Conservation (phyloP, 352 stramenopile genomes). For the Phytophthora meadii region DNA sequence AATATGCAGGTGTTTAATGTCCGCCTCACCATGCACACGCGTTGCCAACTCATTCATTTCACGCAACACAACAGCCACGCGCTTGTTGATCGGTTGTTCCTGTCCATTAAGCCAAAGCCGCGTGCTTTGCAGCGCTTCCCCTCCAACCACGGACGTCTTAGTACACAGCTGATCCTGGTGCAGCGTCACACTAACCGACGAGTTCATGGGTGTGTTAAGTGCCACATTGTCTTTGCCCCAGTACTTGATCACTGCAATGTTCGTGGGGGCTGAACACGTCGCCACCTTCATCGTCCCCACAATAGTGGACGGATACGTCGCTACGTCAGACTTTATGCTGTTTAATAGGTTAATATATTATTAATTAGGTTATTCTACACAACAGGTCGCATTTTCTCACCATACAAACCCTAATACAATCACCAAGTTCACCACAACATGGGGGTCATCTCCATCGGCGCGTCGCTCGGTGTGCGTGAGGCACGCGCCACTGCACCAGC, state of each 20-base stretch:
- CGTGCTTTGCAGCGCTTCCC: constrained; percentile 81
- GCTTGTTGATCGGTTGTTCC: constrained; percentile 82
- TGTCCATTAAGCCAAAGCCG: constrained; percentile 97
- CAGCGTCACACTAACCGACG: constrained; percentile 97
- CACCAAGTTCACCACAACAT: constrained; percentile 32
- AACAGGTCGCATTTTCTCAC: constrained; percentile 5
- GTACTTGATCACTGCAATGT: constrained; percentile 99
- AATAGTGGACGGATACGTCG: not conserved
- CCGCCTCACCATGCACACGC: constrained; percentile 24
- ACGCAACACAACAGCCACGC: constrained; percentile 78
- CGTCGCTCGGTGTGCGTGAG: constrained; percentile 73
- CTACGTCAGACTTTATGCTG: constrained; percentile 2
- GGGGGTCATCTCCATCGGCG: constrained; percentile 83
- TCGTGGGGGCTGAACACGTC: constrained; percentile 95
- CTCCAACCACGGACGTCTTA: constrained; percentile 92
- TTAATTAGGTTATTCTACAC: not conserved
- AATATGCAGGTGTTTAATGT: constrained; percentile 87
- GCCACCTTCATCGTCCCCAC: constrained; percentile 50
- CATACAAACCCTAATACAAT: constrained; percentile 6
- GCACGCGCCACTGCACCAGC: constrained; percentile 13
- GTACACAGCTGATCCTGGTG: constrained; percentile 94
- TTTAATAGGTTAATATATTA: not conserved
- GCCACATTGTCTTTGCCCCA: constrained; percentile 95
- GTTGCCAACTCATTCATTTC: constrained; percentile 66
- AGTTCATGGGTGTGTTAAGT: constrained; percentile 98